A percentile compares a stretch with the other conserved stretches of the same genome.
These are phyloP conservation scores for Pichia deserticola DNA, from an alignment of 805 yeast genomes.

Conservation along the genomic window DNA sequence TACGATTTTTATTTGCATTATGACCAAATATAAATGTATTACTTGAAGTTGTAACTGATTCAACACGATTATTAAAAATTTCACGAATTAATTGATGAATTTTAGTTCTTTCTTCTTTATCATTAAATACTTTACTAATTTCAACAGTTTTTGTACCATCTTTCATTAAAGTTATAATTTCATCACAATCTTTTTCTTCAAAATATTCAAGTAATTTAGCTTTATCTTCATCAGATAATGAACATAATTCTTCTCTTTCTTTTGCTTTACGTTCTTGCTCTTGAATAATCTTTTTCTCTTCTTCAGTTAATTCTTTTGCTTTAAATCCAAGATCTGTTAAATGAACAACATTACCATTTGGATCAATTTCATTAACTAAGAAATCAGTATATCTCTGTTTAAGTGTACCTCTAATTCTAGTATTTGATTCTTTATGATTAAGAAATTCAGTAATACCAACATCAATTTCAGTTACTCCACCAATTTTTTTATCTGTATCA, in stretches of 20 bases:
- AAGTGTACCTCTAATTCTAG: slow-evolving; percentile 74
- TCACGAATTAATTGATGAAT: slow-evolving; percentile 72
- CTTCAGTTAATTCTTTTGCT: slow-evolving; percentile 36
- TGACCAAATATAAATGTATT: slow-evolving; percentile 60
- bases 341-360: slow-evolving; percentile 63
- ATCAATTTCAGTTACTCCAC: slow-evolving; percentile 59
- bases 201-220: slow-evolving; percentile 43
- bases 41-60: slow-evolving; percentile 65
- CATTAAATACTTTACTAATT: slow-evolving; percentile 49
- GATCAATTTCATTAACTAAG: slow-evolving; percentile 80
- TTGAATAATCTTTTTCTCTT: slow-evolving; percentile 27
- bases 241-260: slow-evolving; percentile 23
- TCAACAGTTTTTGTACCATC: slow-evolving; percentile 40
- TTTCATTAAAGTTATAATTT: slow-evolving; percentile 44
- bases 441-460: slow-evolving; percentile 78
- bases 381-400: slow-evolving; percentile 92
- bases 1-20: slow-evolving; percentile 38
- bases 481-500: not conserved
- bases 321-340: slow-evolving; percentile 66
- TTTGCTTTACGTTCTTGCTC: slow-evolving; percentile 37
- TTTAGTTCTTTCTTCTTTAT: slow-evolving; percentile 66
- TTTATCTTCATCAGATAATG: slow-evolving; percentile 43
- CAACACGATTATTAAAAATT: slow-evolving; percentile 68
- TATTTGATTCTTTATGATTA: slow-evolving; percentile 12
- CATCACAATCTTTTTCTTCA: slow-evolving; percentile 52